Evolutionary conservation across 495 filamentous ascomycete genomes (phyloP), one percentile per base, ranked within the genome.

Genomic region (Penicillium ucsense): DNA sequence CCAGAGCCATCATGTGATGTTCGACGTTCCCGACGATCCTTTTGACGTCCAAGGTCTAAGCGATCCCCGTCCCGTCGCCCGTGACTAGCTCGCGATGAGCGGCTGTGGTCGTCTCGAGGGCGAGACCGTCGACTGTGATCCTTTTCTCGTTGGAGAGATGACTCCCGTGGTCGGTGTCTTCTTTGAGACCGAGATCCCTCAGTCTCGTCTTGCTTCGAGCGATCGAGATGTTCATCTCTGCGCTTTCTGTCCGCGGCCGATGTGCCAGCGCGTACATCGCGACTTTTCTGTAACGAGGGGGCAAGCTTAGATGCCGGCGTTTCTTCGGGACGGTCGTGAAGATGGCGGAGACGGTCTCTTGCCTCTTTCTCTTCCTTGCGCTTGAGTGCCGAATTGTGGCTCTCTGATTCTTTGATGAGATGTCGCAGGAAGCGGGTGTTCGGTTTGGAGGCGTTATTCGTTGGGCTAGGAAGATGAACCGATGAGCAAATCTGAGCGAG

Each of bases 351-450:
- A 37, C 78, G 72, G 12, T 74, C 69, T 72, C 81, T 58, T 50
- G 78, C 66, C 36, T 84, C 81, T 44, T 73, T 79, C 35, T 82
- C 80, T 61, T 97, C 91, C 53, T 85, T 95, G 0, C 82, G 87
- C 36, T 84, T 78, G 45, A 96, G 71, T 5, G 89, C 85, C 8
- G 86, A 79, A 76, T 98, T 98, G 64, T 98, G 92, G 44, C 54
- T 86, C 50, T 92, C 86, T 2, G 88, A 91, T 47, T 94, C 85
- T 48, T 83, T 84, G 53, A 98, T 85, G 44, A 97, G 85, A 52
- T 92, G 86, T 29, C 83, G 80, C 8, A 98, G 71, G 54, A 97
- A 97, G 38, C 86, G 74, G 0, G 85, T 95, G 55, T 98, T 97
- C 9, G 91, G 88, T 56, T 89, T 95, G 3, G 88, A 88, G 44